A percentile compares a stretch with the other conserved stretches of the same genome.
Conservation (phyloP, 2,329 filamentous ascomycete species). For the Whalleya microplaca region DNA sequence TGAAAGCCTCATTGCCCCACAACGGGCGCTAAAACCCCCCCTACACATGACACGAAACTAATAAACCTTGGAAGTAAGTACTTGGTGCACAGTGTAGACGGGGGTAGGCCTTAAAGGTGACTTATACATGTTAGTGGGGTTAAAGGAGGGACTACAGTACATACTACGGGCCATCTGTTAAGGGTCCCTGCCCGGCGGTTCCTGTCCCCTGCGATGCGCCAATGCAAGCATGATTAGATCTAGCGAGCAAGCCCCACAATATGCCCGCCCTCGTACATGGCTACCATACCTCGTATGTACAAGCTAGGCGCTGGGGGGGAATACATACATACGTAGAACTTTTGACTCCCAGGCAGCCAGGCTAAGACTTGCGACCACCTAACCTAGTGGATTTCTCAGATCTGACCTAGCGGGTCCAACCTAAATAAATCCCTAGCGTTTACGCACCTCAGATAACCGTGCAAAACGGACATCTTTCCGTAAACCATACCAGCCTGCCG, state of each 20-base stretch:
- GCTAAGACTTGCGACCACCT: too few species aligned
- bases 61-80: constrained; percentile 4
- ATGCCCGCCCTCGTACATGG: not conserved
- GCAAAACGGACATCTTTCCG: not conserved
- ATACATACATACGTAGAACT: not conserved
- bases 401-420: not conserved
- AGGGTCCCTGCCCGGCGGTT: not conserved
- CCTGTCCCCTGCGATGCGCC: not conserved
- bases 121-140: too few species aligned
- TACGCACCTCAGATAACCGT: not conserved
- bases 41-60: constrained; percentile 24
- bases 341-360: too few species aligned
- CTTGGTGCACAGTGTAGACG: not conserved
- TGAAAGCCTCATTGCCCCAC: constrained; percentile 30
- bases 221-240: not conserved
- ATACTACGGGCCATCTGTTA: not conserved
- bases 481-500: not conserved
- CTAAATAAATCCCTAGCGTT: not conserved
- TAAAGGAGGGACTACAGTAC: too few species aligned
- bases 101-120: not conserved
- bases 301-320: too few species aligned
- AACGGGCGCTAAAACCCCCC: constrained; percentile 30
- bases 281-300: not conserved
- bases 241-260: not conserved
- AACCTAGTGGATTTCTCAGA: not conserved